Evolutionary conservation across 176 grass and related monocot genomes (phyloP), one percentile per base, ranked within the genome.

Genomic region (Oryza australiensis): DNA sequence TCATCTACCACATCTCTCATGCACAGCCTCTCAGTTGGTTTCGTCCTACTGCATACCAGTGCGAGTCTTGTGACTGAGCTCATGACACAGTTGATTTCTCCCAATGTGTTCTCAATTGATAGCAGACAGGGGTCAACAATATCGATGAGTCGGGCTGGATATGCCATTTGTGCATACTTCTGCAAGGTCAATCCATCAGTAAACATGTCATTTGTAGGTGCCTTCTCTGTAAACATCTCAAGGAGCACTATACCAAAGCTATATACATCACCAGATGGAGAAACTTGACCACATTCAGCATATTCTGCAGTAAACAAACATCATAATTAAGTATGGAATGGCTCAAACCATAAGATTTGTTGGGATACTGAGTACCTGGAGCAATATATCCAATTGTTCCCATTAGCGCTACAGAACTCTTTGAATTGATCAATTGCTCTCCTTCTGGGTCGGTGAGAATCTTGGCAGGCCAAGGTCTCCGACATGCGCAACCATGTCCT

Each of bases 301-400:
- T 88, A 91, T 48, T 91, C 85, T 91, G 57, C 23, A 68, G 18
- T 51, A 29, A 12, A 75, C 12, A 59, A 66, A 83, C n/a, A 46
- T 6, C 42, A 80, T 53, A 22, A 51, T 18, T 46, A 68, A 77
- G 12, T 60, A n/a, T 20, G 9, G 73, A 6, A 62, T 51, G 13
- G 15, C 5, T 51, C 5, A 53, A 43, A 12, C 73, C 26, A 27
- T 62, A 40, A 5, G 23, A 64, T 41, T 15, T 22, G 4, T 26
- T 77, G 26, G 13, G 20, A 53, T 60, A 18, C 33, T 66, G 27
- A 69, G 59, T 85, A 93, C 91, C 91, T 73, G 91, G 72, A 77
- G 84, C 64, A 68, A 87, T 55, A 48, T 93, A 93, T 68, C 91
- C 87, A 73, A 93, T 89, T 16, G 87, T 64, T 57, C 91, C 91